Evolutionary conservation across 371 early-diverging fungal species (phyloP).

Genomic region (Mucor racemosus): DNA sequence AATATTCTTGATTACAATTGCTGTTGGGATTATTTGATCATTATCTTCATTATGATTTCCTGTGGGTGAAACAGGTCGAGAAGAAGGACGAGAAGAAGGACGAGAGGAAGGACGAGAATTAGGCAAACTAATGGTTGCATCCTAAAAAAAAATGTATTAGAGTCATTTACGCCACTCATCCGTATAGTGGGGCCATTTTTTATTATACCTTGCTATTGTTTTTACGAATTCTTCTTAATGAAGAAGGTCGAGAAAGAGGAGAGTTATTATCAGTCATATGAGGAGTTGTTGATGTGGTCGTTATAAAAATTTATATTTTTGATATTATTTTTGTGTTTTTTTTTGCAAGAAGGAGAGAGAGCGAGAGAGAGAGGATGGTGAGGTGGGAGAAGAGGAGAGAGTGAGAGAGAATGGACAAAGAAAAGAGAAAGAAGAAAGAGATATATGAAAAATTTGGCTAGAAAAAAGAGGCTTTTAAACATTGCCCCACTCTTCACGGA

Average conservation of each 20-base stretch:
- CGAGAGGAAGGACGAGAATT: constrained; percentile 24
- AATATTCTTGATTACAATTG: constrained; percentile 86
- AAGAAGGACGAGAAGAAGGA: constrained; percentile 30
- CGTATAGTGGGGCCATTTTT: no score
- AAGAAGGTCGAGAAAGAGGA: constrained; percentile 31
- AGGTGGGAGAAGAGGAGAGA: not conserved
- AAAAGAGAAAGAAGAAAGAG: constrained; percentile 4
- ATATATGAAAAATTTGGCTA: no score
- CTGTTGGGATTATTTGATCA: constrained; percentile 64
- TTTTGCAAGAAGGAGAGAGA: constrained; percentile 13
- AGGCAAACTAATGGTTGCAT: constrained; percentile 1
- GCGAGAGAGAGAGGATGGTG: not conserved
- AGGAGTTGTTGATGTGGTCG: constrained; percentile 18
- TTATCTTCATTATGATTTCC: constrained; percentile 20
- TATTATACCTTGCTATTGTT: constrained; percentile 7
- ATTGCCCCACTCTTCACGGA: constrained; percentile 1
- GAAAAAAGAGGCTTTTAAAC: constrained; percentile 2
- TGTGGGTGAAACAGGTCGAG: constrained; percentile 36
- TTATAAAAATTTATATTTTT: constrained; percentile 4
- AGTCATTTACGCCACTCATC: not conserved
- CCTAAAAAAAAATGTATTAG: not conserved
- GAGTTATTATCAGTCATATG: constrained; percentile 14
- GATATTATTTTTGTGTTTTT: not conserved
- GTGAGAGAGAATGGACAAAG: not conserved
- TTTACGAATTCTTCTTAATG: constrained; percentile 27